phyloP scores from a whole-genome alignment of 2,329 filamentous ascomycete genomes.

The Trichophaea hybrida region DNA sequence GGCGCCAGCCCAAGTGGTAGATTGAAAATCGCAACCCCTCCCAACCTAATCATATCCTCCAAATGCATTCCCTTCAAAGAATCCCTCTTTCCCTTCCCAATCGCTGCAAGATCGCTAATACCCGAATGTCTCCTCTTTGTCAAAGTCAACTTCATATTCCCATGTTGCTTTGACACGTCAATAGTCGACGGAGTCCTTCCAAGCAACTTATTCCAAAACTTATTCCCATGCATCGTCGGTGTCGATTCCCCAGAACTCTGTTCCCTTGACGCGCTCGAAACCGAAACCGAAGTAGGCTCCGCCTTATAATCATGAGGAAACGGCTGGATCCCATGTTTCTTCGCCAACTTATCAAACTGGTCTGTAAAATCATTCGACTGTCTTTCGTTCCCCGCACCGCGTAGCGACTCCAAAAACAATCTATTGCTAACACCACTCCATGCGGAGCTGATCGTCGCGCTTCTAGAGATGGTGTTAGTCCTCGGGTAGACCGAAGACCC shows the following conservation, averaged over 20 bases:
- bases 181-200: constrained; percentile 17
- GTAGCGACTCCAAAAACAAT: constrained; percentile 19
- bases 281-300: constrained; percentile 15
- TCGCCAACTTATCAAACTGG: constrained; percentile 22
- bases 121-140: constrained; percentile 14
- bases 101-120: constrained; percentile 20
- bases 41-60: constrained; percentile 46
- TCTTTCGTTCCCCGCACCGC: constrained; percentile 9
- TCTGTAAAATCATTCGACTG: constrained; percentile 17
- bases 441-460: constrained; percentile 22
- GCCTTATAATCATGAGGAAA: constrained; percentile 16
- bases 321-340: constrained; percentile 24
- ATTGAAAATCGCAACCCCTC: constrained; percentile 48
- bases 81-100: constrained; percentile 31
- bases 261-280: constrained; percentile 17
- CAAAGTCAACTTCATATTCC: constrained; percentile 20
- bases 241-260: constrained; percentile 16
- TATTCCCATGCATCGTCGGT: constrained; percentile 15
- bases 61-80: constrained; percentile 40
- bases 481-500: constrained; percentile 13
- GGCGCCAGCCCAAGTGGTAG: constrained; percentile 46
- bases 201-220: constrained; percentile 21
- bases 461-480: constrained; percentile 15
- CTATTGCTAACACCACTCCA: constrained; percentile 24
- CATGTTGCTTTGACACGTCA: constrained; percentile 21